phyloP scores from a whole-genome alignment of 2,329 filamentous ascomycete species.

The Aspergillus persii region DNA sequence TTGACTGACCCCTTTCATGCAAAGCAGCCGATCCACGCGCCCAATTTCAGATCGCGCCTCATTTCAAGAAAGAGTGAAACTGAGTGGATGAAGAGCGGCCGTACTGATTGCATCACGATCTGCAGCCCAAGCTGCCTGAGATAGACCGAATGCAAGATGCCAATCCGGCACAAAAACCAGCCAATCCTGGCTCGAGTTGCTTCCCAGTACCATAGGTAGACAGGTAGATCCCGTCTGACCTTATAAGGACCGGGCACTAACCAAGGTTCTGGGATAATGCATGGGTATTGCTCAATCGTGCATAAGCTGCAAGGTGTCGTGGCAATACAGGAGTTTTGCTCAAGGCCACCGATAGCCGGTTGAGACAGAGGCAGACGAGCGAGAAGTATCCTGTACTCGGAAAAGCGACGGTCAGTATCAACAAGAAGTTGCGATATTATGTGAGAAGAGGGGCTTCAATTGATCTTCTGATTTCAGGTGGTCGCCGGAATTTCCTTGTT shows the following conservation, averaged over 20 bases:
- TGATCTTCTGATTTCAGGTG: neutral
- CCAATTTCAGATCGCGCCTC: neutral
- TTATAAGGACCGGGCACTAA: neutral
- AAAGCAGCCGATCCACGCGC: neutral
- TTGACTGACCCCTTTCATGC: neutral
- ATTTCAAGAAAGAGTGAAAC: neutral
- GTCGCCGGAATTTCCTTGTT: neutral
- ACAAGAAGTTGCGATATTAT: neutral
- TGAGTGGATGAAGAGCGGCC: neutral
- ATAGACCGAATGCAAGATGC: neutral
- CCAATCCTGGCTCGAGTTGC: neutral
- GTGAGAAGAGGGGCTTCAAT: neutral
- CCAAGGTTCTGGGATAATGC: neutral
- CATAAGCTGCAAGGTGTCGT: neutral
- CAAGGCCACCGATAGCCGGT: neutral
- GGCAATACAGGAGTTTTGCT: neutral
- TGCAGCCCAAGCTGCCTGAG: neutral
- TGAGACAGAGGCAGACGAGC: neutral
- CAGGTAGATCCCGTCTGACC: neutral
- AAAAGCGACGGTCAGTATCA: neutral
- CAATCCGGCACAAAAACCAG: neutral
- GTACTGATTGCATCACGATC: neutral
- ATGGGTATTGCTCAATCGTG: neutral
- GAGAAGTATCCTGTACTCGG: neutral
- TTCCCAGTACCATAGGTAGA: neutral